These are phyloP conservation scores for Brassica hybrid DNA, from an alignment of 441 rosid genomes.

Conservation along the genomic window DNA sequence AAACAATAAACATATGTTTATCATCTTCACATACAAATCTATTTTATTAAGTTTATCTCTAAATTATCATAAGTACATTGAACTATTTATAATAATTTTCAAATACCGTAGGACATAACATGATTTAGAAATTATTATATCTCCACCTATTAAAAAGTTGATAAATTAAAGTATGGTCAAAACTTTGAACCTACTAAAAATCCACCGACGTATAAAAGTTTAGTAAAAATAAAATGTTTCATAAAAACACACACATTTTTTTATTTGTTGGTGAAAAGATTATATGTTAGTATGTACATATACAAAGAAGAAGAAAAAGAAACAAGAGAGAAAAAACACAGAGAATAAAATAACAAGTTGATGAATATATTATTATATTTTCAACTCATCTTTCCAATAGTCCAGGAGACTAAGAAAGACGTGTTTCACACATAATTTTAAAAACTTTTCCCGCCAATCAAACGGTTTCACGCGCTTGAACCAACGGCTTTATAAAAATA, in stretches of 20 bases:
- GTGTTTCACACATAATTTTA: not conserved
- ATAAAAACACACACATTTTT: not conserved
- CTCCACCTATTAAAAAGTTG: not conserved
- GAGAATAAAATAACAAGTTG: not conserved
- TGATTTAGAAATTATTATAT: not conserved
- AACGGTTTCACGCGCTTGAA: constrained; percentile 15
- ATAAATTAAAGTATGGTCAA: not conserved
- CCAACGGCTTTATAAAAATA: not conserved
- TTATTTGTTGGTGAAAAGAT: not conserved
- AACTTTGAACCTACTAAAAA: not conserved
- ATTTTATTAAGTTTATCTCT: not conserved
- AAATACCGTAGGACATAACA: not conserved
- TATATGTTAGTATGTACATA: not conserved
- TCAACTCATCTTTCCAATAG: not conserved
- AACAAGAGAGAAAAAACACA: not conserved
- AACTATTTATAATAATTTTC: too few relatives aligned
- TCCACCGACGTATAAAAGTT: not conserved
- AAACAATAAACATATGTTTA: too few relatives aligned
- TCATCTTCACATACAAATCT: not conserved
- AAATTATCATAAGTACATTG: not conserved
- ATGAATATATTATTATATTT: not conserved
- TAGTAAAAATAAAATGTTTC: not conserved
- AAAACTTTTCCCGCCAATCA: constrained; percentile 41
- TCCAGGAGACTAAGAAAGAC: not conserved
- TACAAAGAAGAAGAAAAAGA: not conserved